Percentiles rank a stretch among this genome's conserved stretches.
Evolutionary conservation across 1,284 basidiomycete genomes (phyloP).

Genomic region (Ustilago sp.): DNA sequence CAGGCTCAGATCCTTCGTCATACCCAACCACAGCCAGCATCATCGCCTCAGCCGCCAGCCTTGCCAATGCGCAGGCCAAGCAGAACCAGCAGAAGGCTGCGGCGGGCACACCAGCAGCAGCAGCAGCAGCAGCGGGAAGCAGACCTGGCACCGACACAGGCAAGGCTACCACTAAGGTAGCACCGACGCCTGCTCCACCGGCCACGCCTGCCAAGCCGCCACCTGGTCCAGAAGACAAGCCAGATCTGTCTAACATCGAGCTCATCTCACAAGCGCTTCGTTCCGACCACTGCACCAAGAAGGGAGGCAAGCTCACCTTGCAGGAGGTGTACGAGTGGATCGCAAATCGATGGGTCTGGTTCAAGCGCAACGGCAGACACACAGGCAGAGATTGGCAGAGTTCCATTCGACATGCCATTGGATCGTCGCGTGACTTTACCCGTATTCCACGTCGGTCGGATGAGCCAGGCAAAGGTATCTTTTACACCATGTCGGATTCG

Average conservation of each 20-base stretch:
- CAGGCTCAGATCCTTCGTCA: constrained; percentile 28
- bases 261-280: constrained; percentile 64
- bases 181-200: constrained; percentile 16
- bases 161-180: constrained; percentile 5
- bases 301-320: constrained; percentile 85
- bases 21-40: constrained; percentile 48
- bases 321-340: constrained; percentile 95
- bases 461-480: constrained; percentile 67
- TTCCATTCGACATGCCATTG: constrained; percentile 64
- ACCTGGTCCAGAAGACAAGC: constrained; percentile 59
- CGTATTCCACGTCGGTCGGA: constrained; percentile 60
- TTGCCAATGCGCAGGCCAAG: constrained; percentile 42
- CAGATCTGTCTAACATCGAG: constrained; percentile 62
- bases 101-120: not conserved
- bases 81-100: constrained; percentile 21
- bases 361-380: constrained; percentile 71
- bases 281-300: constrained; percentile 51
- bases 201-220: constrained; percentile 37
- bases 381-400: constrained; percentile 68
- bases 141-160: not conserved
- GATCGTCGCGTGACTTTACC: constrained; percentile 62
- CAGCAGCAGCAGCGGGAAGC: constrained; percentile 7
- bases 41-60: constrained; percentile 46
- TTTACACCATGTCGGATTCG: constrained; percentile 63
- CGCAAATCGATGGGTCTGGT: constrained; percentile 87